Conservation (phyloP, 2,329 filamentous ascomycete species). For the Blastomyces emzantsi region DNA sequence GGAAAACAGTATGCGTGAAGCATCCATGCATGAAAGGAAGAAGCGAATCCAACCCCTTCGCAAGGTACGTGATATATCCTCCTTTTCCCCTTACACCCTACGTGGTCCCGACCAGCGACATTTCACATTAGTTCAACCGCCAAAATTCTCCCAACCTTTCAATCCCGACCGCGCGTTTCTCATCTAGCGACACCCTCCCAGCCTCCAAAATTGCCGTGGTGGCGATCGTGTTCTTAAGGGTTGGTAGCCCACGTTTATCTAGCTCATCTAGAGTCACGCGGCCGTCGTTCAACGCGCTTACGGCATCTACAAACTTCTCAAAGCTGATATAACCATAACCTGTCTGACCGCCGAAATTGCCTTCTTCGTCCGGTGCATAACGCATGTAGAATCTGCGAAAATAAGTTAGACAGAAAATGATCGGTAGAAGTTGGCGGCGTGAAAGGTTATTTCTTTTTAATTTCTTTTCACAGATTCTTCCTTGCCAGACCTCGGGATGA, state of each 20-base stretch:
- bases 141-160: constrained; percentile 42
- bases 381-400: constrained; percentile 69
- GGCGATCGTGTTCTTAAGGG: constrained; percentile 77
- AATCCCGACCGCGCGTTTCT: constrained; percentile 67
- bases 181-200: constrained; percentile 73
- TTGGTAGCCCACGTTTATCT: constrained; percentile 72
- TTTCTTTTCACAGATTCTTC: not conserved
- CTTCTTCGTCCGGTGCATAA: constrained; percentile 88
- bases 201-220: constrained; percentile 89
- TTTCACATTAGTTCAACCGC: constrained; percentile 50
- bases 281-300: constrained; percentile 67
- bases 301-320: constrained; percentile 91
- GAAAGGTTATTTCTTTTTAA: not conserved
- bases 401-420: not conserved
- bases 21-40: not conserved
- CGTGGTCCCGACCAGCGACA: not conserved
- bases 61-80: not conserved
- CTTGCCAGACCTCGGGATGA: not conserved
- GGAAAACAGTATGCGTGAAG: not conserved
- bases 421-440: not conserved
- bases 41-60: too few species aligned
- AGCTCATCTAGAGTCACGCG: constrained; percentile 63
- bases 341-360: constrained; percentile 83
- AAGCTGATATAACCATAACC: constrained; percentile 92
- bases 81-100: not conserved